Base-by-base conservation (phyloP, 345 rosid genomes). In the Eucalyptus erythrocorys region DNA sequence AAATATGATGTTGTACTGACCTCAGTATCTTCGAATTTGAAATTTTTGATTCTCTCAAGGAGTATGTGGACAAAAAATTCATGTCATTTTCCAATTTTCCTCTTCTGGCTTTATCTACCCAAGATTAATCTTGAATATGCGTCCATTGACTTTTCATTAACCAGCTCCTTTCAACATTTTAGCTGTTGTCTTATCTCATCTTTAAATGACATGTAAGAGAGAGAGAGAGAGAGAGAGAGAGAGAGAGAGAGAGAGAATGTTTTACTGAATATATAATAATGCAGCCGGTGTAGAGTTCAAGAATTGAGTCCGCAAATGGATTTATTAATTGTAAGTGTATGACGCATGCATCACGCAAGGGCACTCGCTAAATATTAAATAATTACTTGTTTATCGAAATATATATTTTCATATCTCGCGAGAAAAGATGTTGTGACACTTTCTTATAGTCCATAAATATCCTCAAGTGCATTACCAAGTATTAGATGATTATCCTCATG, bases 41-140 rank as follows among this genome's bases (percentile, higher is more conserved):
- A 89, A 34, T 10, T 61, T 88, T 89, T 84, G 68, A 87, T 86
- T 55, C 59, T 90, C 59, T 87, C 88, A 81, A 85, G 87, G 88
- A 88, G 80, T 59, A 85, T 48, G 81, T 26, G 59, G 89, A 87
- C 88, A 81, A 82, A 87, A 81, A 79, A 43, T 32, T 53, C 30
- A 26, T 21, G 57, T 55, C 84, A 48, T 30, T 40, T 87, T 57
- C 48, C 68, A 8, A 43, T 81, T 81, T 86, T 47, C 68, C 88
- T 68, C 86, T 90, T 88, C 88, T 91, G 91, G 92, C 88, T 91
- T 89, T 90, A n/a, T 68, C 48, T 76, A 21, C 27, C 82, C 14
- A 76, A 76, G 84, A 40, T 76, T 21, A 13, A 76, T 22, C 47
- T 76, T 22, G 47, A 76, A 19, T 11, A 11, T 40, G 9, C 7